Conservation (phyloP, 2,329 filamentous ascomycete species). For the Paecilomyces dactylethromorphus region DNA sequence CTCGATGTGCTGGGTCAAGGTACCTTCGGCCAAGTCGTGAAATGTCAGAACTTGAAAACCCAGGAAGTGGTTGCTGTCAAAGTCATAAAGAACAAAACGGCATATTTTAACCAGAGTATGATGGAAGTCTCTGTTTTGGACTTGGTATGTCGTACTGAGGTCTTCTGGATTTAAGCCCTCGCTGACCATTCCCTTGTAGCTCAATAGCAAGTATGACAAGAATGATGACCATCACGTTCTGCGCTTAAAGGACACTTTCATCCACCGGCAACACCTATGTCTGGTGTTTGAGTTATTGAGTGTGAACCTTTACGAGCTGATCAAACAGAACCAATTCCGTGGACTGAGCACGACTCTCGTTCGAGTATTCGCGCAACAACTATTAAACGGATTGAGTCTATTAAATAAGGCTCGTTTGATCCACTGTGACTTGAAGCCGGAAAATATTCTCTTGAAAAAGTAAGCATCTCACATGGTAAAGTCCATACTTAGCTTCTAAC, state of each 20-base stretch:
- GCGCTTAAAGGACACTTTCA: constrained; percentile 94
- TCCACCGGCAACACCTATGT: constrained; percentile 93
- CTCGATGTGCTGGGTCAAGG: constrained; percentile 94
- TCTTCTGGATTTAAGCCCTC: background rate
- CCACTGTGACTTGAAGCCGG: constrained; percentile 95
- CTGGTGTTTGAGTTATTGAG: constrained; percentile 93
- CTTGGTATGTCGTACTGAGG: constrained; percentile 54
- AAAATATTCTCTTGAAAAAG: constrained; percentile 97
- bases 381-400: constrained; percentile 84
- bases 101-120: constrained; percentile 99
- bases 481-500: background rate
- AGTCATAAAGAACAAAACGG: constrained; percentile 97
- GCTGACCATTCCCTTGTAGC: constrained; percentile 44
- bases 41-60: constrained; percentile 97
- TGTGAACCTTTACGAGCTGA: constrained; percentile 95
- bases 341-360: constrained; percentile 95
- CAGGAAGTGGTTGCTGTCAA: constrained; percentile 98
- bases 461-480: constrained; percentile 26
- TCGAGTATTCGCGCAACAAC: constrained; percentile 92
- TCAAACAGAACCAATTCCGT: constrained; percentile 99
- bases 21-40: constrained; percentile 97
- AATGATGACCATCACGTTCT: constrained; percentile 97
- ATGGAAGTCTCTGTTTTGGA: constrained; percentile 99
- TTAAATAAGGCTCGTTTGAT: constrained; percentile 95
- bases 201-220: constrained; percentile 98